Conservation (phyloP, 192 early-diverging fungal genomes). For the Radiomyces spectabilis region DNA sequence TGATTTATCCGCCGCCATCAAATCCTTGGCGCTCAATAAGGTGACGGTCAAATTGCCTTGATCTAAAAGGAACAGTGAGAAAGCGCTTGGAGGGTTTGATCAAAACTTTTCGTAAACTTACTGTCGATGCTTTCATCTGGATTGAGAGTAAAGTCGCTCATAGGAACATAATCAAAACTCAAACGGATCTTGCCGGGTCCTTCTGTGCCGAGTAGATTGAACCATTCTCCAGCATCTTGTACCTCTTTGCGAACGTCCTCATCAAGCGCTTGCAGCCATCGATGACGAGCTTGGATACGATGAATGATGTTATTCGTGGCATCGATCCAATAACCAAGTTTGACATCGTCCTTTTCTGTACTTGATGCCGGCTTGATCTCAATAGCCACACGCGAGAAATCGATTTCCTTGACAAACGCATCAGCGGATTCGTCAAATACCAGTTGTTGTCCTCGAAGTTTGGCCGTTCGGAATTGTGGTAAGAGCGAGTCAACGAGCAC, state of each 20-base stretch:
- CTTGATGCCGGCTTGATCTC: constrained; percentile 5
- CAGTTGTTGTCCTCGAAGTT: constrained; percentile 12
- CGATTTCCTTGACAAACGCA: constrained; percentile 32
- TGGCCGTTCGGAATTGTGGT: constrained; percentile 35
- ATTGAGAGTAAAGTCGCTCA: constrained; percentile 13
- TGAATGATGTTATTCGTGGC: constrained; percentile 10
- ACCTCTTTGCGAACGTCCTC: background rate
- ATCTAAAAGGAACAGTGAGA: constrained; percentile 12
- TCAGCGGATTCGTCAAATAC: constrained; percentile 23
- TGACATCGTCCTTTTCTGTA: constrained; percentile 10
- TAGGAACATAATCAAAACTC: constrained; percentile 20
- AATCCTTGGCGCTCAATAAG: constrained; percentile 8
- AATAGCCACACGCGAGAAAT: constrained; percentile 24
- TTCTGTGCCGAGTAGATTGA: background rate
- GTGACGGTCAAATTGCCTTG: constrained; percentile 26
- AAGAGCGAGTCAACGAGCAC: constrained; percentile 32
- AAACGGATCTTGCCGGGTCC: constrained; percentile 6
- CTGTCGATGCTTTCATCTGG: constrained; percentile 29
- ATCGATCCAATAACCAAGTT: constrained; percentile 11
- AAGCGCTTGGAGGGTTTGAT: background rate
- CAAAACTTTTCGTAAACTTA: constrained; percentile 1
- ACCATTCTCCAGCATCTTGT: constrained; percentile 22
- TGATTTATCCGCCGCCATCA: constrained; percentile 25
- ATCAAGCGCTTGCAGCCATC: background rate
- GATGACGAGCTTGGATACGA: constrained; percentile 2